Evolutionary conservation across 257 asterid species (phyloP).

Genomic region (Nicotiana noctiflora): DNA sequence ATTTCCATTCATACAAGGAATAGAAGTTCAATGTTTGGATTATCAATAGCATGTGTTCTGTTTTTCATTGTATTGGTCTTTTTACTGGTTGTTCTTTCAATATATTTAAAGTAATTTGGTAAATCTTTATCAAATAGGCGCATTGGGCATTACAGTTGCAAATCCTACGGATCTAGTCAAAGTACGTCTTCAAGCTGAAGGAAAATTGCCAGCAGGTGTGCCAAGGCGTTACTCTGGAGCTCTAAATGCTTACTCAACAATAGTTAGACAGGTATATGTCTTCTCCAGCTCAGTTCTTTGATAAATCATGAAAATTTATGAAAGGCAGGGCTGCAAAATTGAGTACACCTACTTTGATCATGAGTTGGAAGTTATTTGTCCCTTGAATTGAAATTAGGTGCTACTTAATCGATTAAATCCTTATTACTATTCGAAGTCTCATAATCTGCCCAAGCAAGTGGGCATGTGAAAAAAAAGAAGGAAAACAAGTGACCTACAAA

Average conservation of each 20-base stretch:
- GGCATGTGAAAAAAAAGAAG: not conserved
- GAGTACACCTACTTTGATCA: not conserved
- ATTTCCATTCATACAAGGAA: not conserved
- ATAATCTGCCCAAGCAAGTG: not conserved
- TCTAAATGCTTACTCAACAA: slow-evolving; percentile 84
- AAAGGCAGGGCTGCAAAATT: not conserved
- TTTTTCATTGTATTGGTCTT: not conserved
- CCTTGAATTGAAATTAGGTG: not conserved
- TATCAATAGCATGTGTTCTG: not conserved
- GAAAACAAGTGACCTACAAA: not conserved
- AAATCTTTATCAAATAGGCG: slow-evolving; percentile 48
- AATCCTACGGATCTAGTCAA: slow-evolving; percentile 99
- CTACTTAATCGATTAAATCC: not conserved
- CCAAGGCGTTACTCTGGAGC: slow-evolving; percentile 97
- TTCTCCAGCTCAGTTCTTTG: not conserved
- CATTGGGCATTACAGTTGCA: slow-evolving; percentile 67
- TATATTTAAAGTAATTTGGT: slow-evolving; percentile 3
- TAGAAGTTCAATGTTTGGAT: not conserved
- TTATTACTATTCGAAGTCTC: not conserved
- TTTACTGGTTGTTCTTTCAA: slow-evolving; percentile 3
- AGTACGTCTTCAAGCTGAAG: slow-evolving; percentile 97
- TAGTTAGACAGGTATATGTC: slow-evolving; percentile 61
- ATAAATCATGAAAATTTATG: not conserved
- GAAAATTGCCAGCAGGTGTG: slow-evolving; percentile 85
- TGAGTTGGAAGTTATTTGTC: not conserved